Percentiles rank a stretch among this genome's conserved stretches.
phyloP scores from a whole-genome alignment of 2,329 filamentous ascomycete genomes.

The Anisogramma anomala region DNA sequence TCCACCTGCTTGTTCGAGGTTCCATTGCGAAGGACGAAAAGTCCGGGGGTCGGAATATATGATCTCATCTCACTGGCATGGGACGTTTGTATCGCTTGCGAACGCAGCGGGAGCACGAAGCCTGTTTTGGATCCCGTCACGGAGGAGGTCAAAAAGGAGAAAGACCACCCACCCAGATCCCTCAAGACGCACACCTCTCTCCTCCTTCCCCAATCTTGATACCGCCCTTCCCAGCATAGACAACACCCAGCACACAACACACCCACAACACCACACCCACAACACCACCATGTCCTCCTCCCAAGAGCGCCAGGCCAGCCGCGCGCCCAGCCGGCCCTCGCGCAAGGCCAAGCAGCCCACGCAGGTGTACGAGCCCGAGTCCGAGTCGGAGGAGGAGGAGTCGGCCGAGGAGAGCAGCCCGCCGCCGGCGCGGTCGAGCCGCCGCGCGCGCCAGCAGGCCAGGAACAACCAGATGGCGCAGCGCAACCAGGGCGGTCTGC shows the following conservation, averaged over 20 bases:
- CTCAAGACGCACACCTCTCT: neutral
- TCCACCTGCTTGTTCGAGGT: too few species aligned
- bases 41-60: neutral
- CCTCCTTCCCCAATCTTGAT: conserved; percentile 11
- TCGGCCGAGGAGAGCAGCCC: conserved; percentile 21
- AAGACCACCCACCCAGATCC: conserved; percentile 13
- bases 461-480: conserved; percentile 21
- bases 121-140: too few species aligned
- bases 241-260: neutral
- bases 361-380: conserved; percentile 25
- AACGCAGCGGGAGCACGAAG: neutral
- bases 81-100: neutral
- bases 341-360: conserved; percentile 20
- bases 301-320: conserved; percentile 18
- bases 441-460: conserved; percentile 17
- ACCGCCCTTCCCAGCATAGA: neutral
- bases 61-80: neutral
- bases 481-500: conserved; percentile 25
- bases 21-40: conserved; percentile 8
- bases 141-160: too few species aligned
- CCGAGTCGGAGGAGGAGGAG: conserved; percentile 23
- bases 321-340: conserved; percentile 17
- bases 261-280: neutral
- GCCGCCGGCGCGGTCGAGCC: conserved; percentile 19
- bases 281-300: conserved; percentile 21